Conservation (phyloP, 139 green algal species). For the Asterochloris erici region DNA sequence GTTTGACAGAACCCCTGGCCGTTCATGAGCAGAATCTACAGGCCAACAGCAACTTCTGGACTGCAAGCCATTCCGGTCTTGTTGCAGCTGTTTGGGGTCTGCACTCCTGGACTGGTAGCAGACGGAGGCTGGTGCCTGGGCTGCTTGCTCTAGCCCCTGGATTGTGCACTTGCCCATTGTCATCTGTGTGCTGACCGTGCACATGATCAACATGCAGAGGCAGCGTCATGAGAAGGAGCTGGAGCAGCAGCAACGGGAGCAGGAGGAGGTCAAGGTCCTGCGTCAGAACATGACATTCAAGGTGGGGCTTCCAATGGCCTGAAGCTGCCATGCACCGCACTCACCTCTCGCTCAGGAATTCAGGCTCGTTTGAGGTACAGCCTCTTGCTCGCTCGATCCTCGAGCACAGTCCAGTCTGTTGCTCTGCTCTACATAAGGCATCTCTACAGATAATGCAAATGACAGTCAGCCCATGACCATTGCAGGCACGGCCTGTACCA, state of each 20-base stretch:
- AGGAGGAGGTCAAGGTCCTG: too few relatives aligned
- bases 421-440: too few relatives aligned
- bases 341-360: neutral
- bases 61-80: neutral
- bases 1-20: neutral
- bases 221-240: too few relatives aligned
- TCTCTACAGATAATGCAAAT: too few relatives aligned
- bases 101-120: neutral
- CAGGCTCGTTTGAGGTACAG: neutral
- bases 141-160: too few relatives aligned
- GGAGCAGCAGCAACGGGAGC: too few relatives aligned
- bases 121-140: too few relatives aligned
- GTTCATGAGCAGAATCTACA: neutral
- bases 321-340: neutral
- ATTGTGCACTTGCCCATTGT: too few relatives aligned
- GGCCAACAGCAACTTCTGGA: neutral
- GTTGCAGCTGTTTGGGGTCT: neutral
- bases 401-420: neutral
- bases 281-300: too few relatives aligned
- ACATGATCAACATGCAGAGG: too few relatives aligned
- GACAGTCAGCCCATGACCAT: too few relatives aligned
- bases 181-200: too few relatives aligned
- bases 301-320: neutral
- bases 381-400: neutral
- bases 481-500: constrained; percentile 11